Percentiles rank a stretch among this genome's conserved stretches.
These are phyloP conservation scores for Mycena vitilis DNA, from an alignment of 768 basidiomycete genomes.

Conservation along the genomic window DNA sequence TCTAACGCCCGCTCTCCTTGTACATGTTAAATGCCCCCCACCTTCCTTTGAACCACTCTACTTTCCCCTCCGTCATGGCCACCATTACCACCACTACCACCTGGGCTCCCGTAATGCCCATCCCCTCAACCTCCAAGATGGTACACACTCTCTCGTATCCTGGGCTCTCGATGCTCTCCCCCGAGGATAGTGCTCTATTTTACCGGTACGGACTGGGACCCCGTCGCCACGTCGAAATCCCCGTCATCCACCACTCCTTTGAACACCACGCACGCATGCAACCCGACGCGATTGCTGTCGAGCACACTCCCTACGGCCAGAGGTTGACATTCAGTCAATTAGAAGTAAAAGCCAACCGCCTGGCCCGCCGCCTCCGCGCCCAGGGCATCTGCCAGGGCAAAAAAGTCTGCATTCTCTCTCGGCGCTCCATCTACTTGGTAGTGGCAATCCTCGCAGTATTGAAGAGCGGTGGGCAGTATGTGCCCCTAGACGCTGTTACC, in stretches of 20 bases:
- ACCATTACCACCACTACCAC: slow-evolving; percentile 17
- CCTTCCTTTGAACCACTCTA: slow-evolving; percentile 32
- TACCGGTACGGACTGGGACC: slow-evolving; percentile 40
- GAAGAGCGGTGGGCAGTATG: slow-evolving; percentile 60
- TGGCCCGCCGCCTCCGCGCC: slow-evolving; percentile 49
- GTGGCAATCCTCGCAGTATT: slow-evolving; percentile 58
- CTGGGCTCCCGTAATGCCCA: slow-evolving; percentile 22
- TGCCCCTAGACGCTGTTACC: slow-evolving; percentile 60
- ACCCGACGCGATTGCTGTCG: slow-evolving; percentile 43
- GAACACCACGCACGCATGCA: slow-evolving; percentile 41
- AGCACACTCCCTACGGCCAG: slow-evolving; percentile 39
- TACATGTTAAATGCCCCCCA: slow-evolving; percentile 21
- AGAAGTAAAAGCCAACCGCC: slow-evolving; percentile 46
- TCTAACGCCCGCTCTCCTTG: slow-evolving; percentile 21
- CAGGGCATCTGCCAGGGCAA: slow-evolving; percentile 54
- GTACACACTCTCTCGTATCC: slow-evolving; percentile 29
- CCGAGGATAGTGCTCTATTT: slow-evolving; percentile 40
- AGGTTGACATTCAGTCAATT: slow-evolving; percentile 46
- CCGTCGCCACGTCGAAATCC: slow-evolving; percentile 37
- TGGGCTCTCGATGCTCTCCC: slow-evolving; percentile 35
- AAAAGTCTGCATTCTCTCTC: slow-evolving; percentile 59
- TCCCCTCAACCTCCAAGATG: slow-evolving; percentile 23
- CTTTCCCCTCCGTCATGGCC: slow-evolving; percentile 22
- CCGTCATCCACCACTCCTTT: slow-evolving; percentile 44
- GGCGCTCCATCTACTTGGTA: slow-evolving; percentile 56